These are phyloP conservation scores for Crataegus laevigata DNA, from an alignment of 306 rosid genomes.

Conservation along the genomic window DNA sequence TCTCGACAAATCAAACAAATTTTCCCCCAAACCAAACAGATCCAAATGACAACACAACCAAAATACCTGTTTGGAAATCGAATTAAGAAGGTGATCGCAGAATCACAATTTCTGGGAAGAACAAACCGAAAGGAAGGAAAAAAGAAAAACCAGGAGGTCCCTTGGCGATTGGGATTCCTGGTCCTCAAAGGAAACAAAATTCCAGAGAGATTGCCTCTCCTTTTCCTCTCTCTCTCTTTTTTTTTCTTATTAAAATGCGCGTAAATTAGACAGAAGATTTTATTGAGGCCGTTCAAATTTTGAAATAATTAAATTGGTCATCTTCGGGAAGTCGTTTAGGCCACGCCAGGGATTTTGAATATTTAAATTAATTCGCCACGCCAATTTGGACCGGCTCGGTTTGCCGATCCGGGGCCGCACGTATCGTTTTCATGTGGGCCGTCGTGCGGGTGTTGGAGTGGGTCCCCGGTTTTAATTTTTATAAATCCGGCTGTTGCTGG, in stretches of 20 bases:
- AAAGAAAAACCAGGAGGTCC: slow-evolving; percentile 8
- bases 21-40: background rate
- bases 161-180: slow-evolving; percentile 21
- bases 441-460: too few species aligned
- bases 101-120: background rate
- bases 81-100: background rate
- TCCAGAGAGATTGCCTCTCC: slow-evolving; percentile 21
- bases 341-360: slow-evolving; percentile 1
- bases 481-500: background rate
- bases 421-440: background rate
- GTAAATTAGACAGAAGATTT: background rate
- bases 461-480: background rate
- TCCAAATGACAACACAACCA: background rate
- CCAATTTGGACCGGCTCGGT: background rate
- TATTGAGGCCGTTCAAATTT: slow-evolving; percentile 12
- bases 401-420: background rate
- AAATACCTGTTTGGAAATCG: background rate
- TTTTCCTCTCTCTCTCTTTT: background rate
- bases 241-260: slow-evolving; percentile 1
- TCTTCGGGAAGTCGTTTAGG: slow-evolving; percentile 32
- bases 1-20: background rate
- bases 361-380: background rate
- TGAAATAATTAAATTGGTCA: background rate
- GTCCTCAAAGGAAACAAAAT: slow-evolving; percentile 24
- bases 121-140: background rate